Percentiles rank a stretch among this genome's conserved stretches.
phyloP scores from a whole-genome alignment of 345 rosid species.

The Fremontodendron californicum region DNA sequence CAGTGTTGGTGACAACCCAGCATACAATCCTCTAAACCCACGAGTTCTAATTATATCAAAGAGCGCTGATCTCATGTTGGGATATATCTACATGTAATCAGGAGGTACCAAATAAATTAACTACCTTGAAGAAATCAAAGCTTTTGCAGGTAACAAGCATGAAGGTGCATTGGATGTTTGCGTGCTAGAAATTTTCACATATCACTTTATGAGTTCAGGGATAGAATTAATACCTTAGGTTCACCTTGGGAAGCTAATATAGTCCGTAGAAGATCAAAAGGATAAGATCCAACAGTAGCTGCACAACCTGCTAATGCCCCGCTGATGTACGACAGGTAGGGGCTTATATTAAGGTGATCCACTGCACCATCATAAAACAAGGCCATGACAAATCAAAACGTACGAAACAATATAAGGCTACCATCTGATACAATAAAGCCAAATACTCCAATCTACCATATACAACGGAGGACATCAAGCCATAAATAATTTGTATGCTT shows the following conservation, averaged over 20 bases:
- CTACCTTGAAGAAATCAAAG: neutral
- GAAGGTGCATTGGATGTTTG: neutral
- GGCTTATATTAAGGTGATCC: slow-evolving; percentile 78
- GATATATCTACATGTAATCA: slow-evolving; percentile 58
- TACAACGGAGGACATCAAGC: neutral
- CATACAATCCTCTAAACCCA: slow-evolving; percentile 79
- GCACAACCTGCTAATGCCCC: slow-evolving; percentile 94
- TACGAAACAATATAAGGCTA: slow-evolving; percentile 6
- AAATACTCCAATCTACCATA: neutral
- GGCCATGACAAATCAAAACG: neutral
- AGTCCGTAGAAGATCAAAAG: slow-evolving; percentile 90
- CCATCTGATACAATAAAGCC: neutral
- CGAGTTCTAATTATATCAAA: slow-evolving; percentile 63
- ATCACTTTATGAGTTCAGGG: neutral
- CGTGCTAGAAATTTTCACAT: neutral
- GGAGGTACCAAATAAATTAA: neutral
- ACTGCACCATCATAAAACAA: slow-evolving; percentile 45
- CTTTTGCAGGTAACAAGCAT: neutral
- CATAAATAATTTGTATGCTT: neutral
- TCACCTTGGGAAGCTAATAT: slow-evolving; percentile 94
- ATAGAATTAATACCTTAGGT: slow-evolving; percentile 64
- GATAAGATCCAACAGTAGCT: slow-evolving; percentile 95
- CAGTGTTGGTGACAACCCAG: slow-evolving; percentile 88
- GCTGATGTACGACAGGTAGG: slow-evolving; percentile 71
- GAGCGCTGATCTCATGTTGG: slow-evolving; percentile 91